Evolutionary conservation across 306 rosid species (phyloP), one percentile per base, ranked within the genome.

Genomic region (Elaeagnus macrophylla): DNA sequence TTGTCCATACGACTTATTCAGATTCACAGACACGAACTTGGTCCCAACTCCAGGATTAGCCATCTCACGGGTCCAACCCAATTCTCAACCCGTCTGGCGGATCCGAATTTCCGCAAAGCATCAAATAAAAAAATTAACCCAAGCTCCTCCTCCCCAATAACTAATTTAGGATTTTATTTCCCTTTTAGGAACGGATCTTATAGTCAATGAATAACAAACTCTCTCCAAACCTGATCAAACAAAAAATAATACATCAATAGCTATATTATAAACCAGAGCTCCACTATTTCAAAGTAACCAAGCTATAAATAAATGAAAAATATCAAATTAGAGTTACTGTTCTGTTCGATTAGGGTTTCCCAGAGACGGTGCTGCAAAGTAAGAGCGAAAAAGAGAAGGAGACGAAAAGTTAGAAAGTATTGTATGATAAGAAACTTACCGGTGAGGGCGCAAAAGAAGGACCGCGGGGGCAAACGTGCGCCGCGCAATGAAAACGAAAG

Each of bases 1-100:
- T 76, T 91, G 97, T 12, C 94, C 95, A 82, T 91, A 91, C 5
- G 97, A 91, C 71, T 91, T 91, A 73, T 91, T 91, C 61, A 91
- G 89, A 86, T 91, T 91, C 72, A 82, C 95, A 14, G 95, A 86
- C 43, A 79, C 85, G 42, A 83, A 90, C 80, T 86, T 90, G 74
- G 66, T 57, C 69, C 83, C 90, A 17, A 76, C 82, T 60, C 95
- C 94, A 67, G 82, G 77, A 74, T 90, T 90, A 70, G 95, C 97
- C 97, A 90, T 90, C 75, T 70, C 80, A 66, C 50, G 67, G 53
- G 73, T 51, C 65, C 61, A 51, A 62, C 65, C 66, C 74, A 47
- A 58, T 44, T 58, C 25, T 54, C 50, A 58, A 75, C 58, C 83
- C 66, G 63, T 70, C 73, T 54, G 60, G 76, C 79, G 60, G 79